These are phyloP conservation scores for Lophium mytilinum DNA, from an alignment of 495 filamentous ascomycete species.

Conservation along the genomic window DNA sequence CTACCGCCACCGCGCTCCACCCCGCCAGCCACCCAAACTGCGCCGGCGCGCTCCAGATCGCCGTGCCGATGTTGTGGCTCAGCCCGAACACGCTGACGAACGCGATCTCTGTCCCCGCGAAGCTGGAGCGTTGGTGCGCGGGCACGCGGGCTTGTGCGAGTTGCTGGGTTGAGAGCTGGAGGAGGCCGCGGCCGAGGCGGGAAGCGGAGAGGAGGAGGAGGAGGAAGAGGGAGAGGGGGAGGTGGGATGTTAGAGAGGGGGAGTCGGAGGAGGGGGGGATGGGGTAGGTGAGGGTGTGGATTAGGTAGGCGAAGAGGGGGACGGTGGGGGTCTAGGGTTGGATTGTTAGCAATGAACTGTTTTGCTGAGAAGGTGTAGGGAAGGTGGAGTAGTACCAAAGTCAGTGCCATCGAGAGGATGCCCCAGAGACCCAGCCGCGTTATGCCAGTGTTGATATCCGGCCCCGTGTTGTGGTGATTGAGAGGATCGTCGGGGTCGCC, in stretches of 20 bases:
- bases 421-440: not conserved
- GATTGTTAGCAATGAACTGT: not conserved
- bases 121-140: conserved; percentile 33
- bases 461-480: conserved; percentile 34
- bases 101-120: conserved; percentile 38
- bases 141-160: conserved; percentile 37
- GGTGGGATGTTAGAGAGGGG: not conserved
- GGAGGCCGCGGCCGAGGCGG: conserved; percentile 41
- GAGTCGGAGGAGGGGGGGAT: not conserved
- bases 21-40: conserved; percentile 38
- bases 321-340: not conserved
- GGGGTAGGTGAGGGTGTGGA: not conserved
- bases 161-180: conserved; percentile 41
- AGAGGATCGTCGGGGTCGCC: conserved; percentile 54
- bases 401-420: not conserved
- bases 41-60: conserved; percentile 33
- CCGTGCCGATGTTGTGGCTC: conserved; percentile 29
- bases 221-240: conserved; percentile 22
- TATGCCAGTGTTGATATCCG: not conserved
- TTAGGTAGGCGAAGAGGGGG: not conserved
- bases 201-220: conserved; percentile 40
- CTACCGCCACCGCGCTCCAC: conserved; percentile 31
- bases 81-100: conserved; percentile 39
- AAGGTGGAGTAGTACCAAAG: not conserved
- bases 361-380: not conserved